Conservation (phyloP, 1,284 basidiomycete genomes). For the Phellinidium pouzarii region DNA sequence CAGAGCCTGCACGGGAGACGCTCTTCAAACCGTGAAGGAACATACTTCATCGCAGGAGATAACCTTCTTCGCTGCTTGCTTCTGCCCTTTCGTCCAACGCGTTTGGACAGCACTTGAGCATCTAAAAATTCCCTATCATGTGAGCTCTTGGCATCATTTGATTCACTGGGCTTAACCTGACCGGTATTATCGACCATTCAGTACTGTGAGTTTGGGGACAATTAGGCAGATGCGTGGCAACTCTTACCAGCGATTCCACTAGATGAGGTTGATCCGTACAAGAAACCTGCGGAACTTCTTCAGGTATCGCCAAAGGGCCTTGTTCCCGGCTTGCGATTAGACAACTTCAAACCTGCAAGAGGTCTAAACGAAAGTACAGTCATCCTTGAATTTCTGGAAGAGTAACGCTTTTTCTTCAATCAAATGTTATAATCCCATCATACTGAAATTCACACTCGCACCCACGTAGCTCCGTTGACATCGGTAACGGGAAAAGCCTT, state of each 20-base stretch:
- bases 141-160: constrained; percentile 23
- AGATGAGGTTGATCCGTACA: constrained; percentile 80
- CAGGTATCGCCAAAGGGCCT: constrained; percentile 75
- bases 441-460: neutral
- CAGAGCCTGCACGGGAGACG: constrained; percentile 51
- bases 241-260: neutral
- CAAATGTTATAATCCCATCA: neutral
- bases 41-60: constrained; percentile 43
- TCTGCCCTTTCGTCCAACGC: constrained; percentile 71
- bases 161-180: neutral
- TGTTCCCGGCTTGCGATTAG: constrained; percentile 63
- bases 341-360: constrained; percentile 43
- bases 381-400: constrained; percentile 69
- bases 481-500: constrained; percentile 41
- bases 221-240: constrained; percentile 2
- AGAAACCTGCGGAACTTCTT: constrained; percentile 71
- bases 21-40: constrained; percentile 46
- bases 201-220: constrained; percentile 2
- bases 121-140: constrained; percentile 56
- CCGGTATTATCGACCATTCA: neutral
- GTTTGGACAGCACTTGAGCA: constrained; percentile 64
- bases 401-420: constrained; percentile 38
- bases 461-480: constrained; percentile 37
- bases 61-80: constrained; percentile 63
- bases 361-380: constrained; percentile 65